Evolutionary conservation across 2,329 filamentous ascomycete species (phyloP).

Genomic region (Colletotrichum sp.): DNA sequence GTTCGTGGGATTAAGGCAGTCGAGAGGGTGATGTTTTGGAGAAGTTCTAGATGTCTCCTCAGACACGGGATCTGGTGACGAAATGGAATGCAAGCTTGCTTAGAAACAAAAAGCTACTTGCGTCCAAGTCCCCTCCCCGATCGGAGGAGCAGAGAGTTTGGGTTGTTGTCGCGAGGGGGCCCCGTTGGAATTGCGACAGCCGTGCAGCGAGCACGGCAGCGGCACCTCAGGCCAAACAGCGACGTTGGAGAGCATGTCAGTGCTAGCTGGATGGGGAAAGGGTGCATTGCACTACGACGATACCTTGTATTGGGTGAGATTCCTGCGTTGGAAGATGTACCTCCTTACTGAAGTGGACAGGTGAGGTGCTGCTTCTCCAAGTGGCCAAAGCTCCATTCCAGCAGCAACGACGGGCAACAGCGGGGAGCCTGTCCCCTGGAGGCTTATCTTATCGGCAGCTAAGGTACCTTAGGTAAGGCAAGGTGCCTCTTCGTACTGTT

Average conservation of each 20-base stretch:
- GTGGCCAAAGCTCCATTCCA: background rate
- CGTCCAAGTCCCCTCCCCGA: background rate
- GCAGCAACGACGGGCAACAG: background rate
- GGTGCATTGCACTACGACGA: background rate
- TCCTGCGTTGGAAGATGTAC: background rate
- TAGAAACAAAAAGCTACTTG: background rate
- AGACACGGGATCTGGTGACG: background rate
- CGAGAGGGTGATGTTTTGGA: background rate
- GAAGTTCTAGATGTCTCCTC: background rate
- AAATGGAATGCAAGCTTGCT: background rate
- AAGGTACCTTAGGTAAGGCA: background rate
- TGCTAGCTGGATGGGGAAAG: slow-evolving; percentile 1
- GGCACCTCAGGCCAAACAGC: background rate
- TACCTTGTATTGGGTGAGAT: background rate
- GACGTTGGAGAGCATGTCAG: background rate
- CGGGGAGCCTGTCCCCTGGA: background rate
- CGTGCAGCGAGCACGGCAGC: background rate
- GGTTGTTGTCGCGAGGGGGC: slow-evolving; percentile 4
- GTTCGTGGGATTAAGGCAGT: background rate
- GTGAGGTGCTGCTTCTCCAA: background rate
- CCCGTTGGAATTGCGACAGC: slow-evolving; percentile 15
- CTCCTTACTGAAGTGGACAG: background rate
- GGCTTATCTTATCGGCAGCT: background rate
- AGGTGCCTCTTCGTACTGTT: background rate
- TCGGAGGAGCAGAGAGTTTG: slow-evolving; percentile 1